These are phyloP conservation scores for Stipa capillata DNA, from an alignment of 176 grass and related monocot species.

Conservation along the genomic window DNA sequence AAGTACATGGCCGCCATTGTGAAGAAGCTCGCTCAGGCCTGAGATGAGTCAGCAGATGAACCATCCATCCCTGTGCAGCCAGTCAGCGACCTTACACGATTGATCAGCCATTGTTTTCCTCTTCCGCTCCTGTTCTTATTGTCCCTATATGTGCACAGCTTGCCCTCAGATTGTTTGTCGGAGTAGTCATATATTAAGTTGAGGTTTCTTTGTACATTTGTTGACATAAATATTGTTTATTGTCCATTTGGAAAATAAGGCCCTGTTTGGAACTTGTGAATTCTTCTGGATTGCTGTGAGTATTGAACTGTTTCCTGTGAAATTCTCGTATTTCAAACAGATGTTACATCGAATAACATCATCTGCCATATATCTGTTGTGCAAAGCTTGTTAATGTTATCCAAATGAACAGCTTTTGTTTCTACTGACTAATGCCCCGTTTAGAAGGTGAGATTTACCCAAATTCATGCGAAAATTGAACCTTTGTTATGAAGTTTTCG, in stretches of 20 bases:
- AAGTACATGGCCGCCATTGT: slow-evolving; percentile 82
- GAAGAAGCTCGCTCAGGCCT: slow-evolving; percentile 43
- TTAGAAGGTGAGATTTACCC: too few relatives aligned
- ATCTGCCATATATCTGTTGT: background rate
- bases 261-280: background rate
- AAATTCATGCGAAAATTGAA: too few relatives aligned
- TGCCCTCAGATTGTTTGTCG: slow-evolving; percentile 26
- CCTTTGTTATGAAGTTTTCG: too few relatives aligned
- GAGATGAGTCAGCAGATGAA: background rate
- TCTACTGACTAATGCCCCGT: background rate
- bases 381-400: background rate
- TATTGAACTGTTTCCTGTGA: background rate
- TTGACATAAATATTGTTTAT: slow-evolving; percentile 25
- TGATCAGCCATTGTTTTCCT: slow-evolving; percentile 20
- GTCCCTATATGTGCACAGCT: slow-evolving; percentile 33
- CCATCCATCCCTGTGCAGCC: slow-evolving; percentile 10
- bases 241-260: slow-evolving; percentile 40
- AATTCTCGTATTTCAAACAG: background rate
- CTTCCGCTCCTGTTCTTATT: slow-evolving; percentile 15
- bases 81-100: slow-evolving; percentile 4
- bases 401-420: background rate
- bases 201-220: slow-evolving; percentile 36
- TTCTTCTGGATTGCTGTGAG: background rate
- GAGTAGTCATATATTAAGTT: background rate
- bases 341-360: slow-evolving; percentile 15